Conservation (phyloP, 2,329 filamentous ascomycete species). For the Monilinia fructigena region DNA sequence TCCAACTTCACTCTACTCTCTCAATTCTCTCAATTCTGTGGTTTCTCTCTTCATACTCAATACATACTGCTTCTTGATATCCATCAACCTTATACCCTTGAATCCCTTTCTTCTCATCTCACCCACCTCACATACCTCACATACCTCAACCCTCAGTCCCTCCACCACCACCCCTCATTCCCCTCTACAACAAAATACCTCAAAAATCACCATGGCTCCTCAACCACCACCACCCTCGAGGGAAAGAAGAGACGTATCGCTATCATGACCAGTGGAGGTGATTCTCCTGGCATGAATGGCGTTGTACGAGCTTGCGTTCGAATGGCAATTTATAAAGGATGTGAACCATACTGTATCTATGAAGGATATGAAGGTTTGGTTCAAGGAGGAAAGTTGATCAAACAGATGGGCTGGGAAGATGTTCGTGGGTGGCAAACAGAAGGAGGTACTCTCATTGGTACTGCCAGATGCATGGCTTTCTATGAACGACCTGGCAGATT, state of each 20-base stretch:
- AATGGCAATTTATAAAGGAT: constrained; percentile 81
- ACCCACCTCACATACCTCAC: neutral
- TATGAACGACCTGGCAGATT: constrained; percentile 83
- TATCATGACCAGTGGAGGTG: constrained; percentile 72
- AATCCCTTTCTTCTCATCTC: constrained; percentile 9
- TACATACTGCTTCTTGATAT: neutral
- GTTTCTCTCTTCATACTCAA: neutral
- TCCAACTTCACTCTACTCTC: neutral
- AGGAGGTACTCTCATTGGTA: constrained; percentile 93
- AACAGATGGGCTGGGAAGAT: constrained; percentile 85
- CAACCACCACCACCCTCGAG: constrained; percentile 33
- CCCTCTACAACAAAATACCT: constrained; percentile 12
- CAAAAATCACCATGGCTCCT: constrained; percentile 30
- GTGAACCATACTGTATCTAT: constrained; percentile 78
- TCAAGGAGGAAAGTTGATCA: constrained; percentile 82
- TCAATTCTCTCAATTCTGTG: neutral
- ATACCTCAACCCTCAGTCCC: too few relatives aligned
- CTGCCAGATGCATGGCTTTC: constrained; percentile 88
- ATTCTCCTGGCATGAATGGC: constrained; percentile 74
- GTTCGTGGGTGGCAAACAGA: constrained; percentile 92
- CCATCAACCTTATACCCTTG: neutral
- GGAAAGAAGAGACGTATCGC: constrained; percentile 51
- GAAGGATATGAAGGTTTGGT: constrained; percentile 97
- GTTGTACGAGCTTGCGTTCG: constrained; percentile 77
- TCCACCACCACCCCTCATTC: constrained; percentile 6